A percentile compares a stretch with the other conserved stretches of the same genome.
These are phyloP conservation scores for Leccinellum luteum DNA, from an alignment of 768 basidiomycete species.

Conservation along the genomic window DNA sequence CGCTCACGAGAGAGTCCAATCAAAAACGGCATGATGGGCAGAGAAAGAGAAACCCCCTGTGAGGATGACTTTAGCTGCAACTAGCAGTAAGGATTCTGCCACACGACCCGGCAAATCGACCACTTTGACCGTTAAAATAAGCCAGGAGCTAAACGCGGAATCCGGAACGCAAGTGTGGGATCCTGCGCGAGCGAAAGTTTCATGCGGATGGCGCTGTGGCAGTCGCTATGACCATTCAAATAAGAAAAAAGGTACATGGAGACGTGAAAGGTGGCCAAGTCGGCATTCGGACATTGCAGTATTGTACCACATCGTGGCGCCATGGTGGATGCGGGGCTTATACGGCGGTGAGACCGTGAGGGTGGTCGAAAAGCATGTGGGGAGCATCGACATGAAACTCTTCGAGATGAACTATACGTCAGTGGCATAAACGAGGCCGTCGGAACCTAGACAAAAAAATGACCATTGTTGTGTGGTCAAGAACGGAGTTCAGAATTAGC, in stretches of 20 bases:
- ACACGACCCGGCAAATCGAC: conserved; percentile 10
- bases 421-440: conserved; percentile 10
- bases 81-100: conserved; percentile 9
- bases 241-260: neutral
- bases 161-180: conserved; percentile 3
- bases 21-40: conserved; percentile 13
- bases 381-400: conserved; percentile 26
- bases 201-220: neutral
- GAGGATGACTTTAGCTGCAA: conserved; percentile 14
- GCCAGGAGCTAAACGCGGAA: neutral
- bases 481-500: neutral
- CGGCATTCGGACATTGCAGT: neutral
- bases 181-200: neutral
- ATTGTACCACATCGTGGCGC: conserved; percentile 1
- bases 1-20: conserved; percentile 7
- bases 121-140: conserved; percentile 6
- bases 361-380: conserved; percentile 20
- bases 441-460: conserved; percentile 1
- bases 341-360: conserved; percentile 21
- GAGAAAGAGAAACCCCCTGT: neutral
- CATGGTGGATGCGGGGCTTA: neutral
- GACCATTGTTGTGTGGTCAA: conserved; percentile 5
- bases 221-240: neutral
- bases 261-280: conserved; percentile 4
- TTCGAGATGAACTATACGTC: conserved; percentile 16